These are phyloP conservation scores for Talaromyces atroroseus DNA, from an alignment of 2,329 filamentous ascomycete genomes.

Conservation along the genomic window DNA sequence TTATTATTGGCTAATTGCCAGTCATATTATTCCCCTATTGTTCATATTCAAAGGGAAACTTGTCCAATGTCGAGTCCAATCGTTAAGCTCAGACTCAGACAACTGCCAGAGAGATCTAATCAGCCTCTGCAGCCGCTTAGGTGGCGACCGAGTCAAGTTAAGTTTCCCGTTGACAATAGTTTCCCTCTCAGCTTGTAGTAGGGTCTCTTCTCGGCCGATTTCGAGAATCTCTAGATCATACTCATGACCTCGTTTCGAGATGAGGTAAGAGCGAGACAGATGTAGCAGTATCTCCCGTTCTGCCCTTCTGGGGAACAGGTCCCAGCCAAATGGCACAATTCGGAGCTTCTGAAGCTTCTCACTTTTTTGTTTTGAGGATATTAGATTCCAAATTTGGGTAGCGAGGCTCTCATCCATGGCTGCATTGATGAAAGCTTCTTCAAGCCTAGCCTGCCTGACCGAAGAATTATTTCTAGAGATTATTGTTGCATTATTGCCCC, in stretches of 20 bases:
- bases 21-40: background rate
- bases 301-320: background rate
- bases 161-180: background rate
- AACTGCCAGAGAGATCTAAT: slow-evolving; percentile 1
- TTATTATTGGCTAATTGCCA: background rate
- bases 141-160: background rate
- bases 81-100: background rate
- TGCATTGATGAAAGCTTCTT: slow-evolving; percentile 1
- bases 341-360: background rate
- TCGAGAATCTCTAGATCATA: background rate
- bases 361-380: background rate
- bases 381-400: background rate
- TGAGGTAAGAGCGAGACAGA: background rate
- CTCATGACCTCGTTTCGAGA: background rate
- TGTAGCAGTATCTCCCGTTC: background rate
- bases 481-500: too few relatives aligned
- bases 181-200: background rate
- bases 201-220: background rate
- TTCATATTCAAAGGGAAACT: background rate
- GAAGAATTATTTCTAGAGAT: background rate
- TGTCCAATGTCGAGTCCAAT: background rate
- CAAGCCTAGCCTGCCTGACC: background rate
- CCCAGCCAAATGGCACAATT: background rate
- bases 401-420: slow-evolving; percentile 1
- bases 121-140: background rate